Evolutionary conservation across 2,329 filamentous ascomycete genomes (phyloP).

Genomic region (Colletotrichum phormii): DNA sequence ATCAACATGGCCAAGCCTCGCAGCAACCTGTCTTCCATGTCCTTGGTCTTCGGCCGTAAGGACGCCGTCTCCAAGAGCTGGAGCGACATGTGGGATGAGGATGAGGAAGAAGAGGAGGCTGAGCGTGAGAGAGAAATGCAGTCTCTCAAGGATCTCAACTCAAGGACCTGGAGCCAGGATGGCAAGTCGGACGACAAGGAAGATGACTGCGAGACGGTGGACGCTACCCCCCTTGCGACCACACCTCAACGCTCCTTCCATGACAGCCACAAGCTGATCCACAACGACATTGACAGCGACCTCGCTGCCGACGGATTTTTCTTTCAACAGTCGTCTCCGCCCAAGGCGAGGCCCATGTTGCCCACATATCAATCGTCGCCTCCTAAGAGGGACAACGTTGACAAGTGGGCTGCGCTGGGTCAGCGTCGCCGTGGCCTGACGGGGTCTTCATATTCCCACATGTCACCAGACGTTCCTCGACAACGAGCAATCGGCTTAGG

Average conservation of each 20-base stretch:
- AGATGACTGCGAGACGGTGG: conserved; percentile 54
- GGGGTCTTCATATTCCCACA: conserved; percentile 61
- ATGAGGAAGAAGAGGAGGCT: conserved; percentile 80
- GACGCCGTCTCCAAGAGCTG: conserved; percentile 96
- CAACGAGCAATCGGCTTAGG: conserved; percentile 61
- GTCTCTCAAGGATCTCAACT: conserved; percentile 74
- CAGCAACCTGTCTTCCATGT: conserved; percentile 75
- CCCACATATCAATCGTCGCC: conserved; percentile 68
- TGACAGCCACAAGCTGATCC: conserved; percentile 41
- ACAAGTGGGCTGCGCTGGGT: conserved; percentile 92
- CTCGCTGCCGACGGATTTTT: conserved; percentile 77
- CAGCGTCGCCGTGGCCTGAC: conserved; percentile 80
- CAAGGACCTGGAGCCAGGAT: conserved; percentile 83
- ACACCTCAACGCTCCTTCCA: conserved; percentile 53
- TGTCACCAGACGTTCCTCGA: conserved; percentile 60
- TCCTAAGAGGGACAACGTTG: conserved; percentile 71
- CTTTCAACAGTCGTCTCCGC: conserved; percentile 72
- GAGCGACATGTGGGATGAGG: conserved; percentile 98
- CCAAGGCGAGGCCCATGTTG: conserved; percentile 39
- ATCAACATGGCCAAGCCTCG: conserved; percentile 84
- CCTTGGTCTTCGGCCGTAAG: conserved; percentile 82
- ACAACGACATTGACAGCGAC: conserved; percentile 70
- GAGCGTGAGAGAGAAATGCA: conserved; percentile 70
- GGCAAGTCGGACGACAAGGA: conserved; percentile 64
- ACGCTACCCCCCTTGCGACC: conserved; percentile 50